Evolutionary conservation across 106 monocot species (phyloP).

Genomic region (Gastrodia elata): DNA sequence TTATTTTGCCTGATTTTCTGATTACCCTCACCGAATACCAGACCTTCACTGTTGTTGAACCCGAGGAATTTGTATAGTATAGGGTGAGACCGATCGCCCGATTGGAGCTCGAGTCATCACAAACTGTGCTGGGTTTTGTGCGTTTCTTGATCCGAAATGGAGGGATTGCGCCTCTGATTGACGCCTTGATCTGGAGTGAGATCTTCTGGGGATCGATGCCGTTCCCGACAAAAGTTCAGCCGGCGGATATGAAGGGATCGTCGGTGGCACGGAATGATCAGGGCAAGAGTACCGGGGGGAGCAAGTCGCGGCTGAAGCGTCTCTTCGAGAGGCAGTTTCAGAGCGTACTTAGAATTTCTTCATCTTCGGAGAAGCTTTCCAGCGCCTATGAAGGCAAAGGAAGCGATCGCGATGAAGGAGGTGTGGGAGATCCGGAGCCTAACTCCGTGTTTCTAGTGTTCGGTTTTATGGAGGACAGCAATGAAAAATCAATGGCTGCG

Average conservation of each 20-base stretch:
- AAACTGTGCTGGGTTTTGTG: background rate
- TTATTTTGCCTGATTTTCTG: slow-evolving; percentile 4
- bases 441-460: slow-evolving; percentile 74
- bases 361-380: slow-evolving; percentile 25
- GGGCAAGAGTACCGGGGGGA: background rate
- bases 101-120: slow-evolving; percentile 2
- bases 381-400: slow-evolving; percentile 9
- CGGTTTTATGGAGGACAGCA: slow-evolving; percentile 73
- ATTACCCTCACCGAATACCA: background rate
- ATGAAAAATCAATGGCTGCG: slow-evolving; percentile 16
- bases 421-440: slow-evolving; percentile 41
- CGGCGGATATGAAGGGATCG: slow-evolving; percentile 22
- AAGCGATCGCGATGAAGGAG: slow-evolving; percentile 14
- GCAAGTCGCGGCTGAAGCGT: slow-evolving; percentile 55
- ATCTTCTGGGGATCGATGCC: slow-evolving; percentile 5
- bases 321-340: slow-evolving; percentile 58
- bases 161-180: background rate
- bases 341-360: slow-evolving; percentile 13
- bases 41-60: slow-evolving; percentile 4
- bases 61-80: background rate
- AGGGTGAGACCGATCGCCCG: background rate
- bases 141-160: background rate
- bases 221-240: slow-evolving; percentile 47
- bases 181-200: background rate
- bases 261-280: slow-evolving; percentile 13